These are phyloP conservation scores for Kitagawia praeruptora DNA, from an alignment of 129 eudicot species.

Conservation along the genomic window DNA sequence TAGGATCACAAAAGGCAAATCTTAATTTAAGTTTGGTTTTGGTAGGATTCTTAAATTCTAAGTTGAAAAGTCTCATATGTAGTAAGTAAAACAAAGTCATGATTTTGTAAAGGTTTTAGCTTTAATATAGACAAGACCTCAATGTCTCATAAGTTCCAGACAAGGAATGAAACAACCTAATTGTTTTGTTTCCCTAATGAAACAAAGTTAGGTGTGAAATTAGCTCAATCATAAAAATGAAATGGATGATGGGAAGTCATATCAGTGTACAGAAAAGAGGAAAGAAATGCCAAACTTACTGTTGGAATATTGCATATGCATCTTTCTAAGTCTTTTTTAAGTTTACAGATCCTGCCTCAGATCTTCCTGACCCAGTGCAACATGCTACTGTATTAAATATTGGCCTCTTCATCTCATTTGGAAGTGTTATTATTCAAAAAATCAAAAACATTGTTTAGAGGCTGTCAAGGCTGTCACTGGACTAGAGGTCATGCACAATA, in stretches of 20 bases:
- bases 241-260: slow-evolving; percentile 8
- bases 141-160: slow-evolving; percentile 19
- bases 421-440: slow-evolving; percentile 20
- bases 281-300: slow-evolving; percentile 20
- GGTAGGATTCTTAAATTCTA: slow-evolving; percentile 4
- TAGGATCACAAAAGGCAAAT: slow-evolving; percentile 7
- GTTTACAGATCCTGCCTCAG: slow-evolving; percentile 51
- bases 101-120: slow-evolving; percentile 13
- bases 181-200: slow-evolving; percentile 2
- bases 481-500: slow-evolving; percentile 12
- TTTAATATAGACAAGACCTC: slow-evolving; percentile 22
- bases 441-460: not conserved
- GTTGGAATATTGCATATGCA: slow-evolving; percentile 29
- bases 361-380: slow-evolving; percentile 50
- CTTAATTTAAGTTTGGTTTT: slow-evolving; percentile 1
- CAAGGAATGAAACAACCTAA: slow-evolving; percentile 16
- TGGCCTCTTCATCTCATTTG: slow-evolving; percentile 26
- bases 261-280: slow-evolving; percentile 15
- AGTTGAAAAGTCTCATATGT: not conserved
- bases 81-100: slow-evolving; percentile 11
- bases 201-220: slow-evolving; percentile 6
- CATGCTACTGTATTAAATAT: slow-evolving; percentile 29
- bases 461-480: slow-evolving; percentile 20
- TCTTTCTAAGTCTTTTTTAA: slow-evolving; percentile 25
- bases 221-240: slow-evolving; percentile 1